Evolutionary conservation across 176 grass and related monocot genomes (phyloP).

Genomic region (Guadua angustifolia): DNA sequence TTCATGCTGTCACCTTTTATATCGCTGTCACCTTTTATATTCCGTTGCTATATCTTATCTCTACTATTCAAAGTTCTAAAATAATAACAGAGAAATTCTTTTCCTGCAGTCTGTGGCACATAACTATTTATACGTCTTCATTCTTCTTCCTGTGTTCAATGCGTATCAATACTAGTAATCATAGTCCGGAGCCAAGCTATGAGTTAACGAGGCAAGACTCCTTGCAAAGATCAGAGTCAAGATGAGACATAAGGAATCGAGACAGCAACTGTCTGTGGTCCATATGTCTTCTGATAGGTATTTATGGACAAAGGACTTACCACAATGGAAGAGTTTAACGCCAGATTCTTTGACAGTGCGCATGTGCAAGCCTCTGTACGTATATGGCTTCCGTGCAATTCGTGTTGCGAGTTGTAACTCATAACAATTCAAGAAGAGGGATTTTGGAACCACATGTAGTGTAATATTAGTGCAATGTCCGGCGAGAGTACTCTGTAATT

Average conservation of each 20-base stretch:
- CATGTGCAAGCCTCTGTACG: neutral
- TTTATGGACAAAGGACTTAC: conserved; percentile 8
- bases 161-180: conserved; percentile 45
- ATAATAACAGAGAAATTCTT: conserved; percentile 8
- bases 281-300: neutral
- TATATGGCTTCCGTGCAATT: conserved; percentile 20
- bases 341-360: neutral
- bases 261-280: neutral
- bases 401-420: neutral
- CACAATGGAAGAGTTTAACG: conserved; percentile 15
- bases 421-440: neutral
- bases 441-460: neutral
- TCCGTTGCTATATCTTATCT: neutral
- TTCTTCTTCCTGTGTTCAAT: conserved; percentile 93
- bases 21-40: neutral
- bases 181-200: conserved; percentile 54
- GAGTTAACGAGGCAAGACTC: conserved; percentile 74
- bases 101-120: conserved; percentile 85
- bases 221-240: conserved; percentile 55
- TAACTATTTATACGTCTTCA: conserved; percentile 92
- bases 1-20: neutral
- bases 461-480: neutral
- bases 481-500: neutral
- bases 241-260: conserved; percentile 42
- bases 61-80: neutral